Evolutionary conservation across 2,329 filamentous ascomycete species (phyloP).

Genomic region (Pyricularia grisea): DNA sequence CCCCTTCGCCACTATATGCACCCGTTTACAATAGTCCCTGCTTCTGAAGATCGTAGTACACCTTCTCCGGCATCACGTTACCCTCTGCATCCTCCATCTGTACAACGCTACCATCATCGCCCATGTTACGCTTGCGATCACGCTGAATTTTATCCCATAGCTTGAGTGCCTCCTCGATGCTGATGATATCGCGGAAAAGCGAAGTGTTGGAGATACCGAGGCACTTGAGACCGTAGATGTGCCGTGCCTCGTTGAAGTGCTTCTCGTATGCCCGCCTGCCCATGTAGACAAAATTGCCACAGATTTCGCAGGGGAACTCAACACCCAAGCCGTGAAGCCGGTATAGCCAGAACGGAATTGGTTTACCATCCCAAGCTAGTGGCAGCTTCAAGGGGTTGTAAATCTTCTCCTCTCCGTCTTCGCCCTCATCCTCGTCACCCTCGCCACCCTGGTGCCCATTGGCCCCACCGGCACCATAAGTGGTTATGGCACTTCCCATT

Average conservation of each 20-base stretch:
- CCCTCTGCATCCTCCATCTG: conserved; percentile 98
- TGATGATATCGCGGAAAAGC: conserved; percentile 87
- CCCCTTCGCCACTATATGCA: background rate
- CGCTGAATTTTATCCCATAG: conserved; percentile 91
- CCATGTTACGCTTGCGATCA: conserved; percentile 69
- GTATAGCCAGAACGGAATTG: conserved; percentile 98
- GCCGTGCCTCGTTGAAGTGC: conserved; percentile 90
- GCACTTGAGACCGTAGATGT: conserved; percentile 90
- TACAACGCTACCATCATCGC: conserved; percentile 73
- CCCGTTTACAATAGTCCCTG: conserved; percentile 66
- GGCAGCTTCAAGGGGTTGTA: conserved; percentile 97
- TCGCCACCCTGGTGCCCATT: conserved; percentile 18
- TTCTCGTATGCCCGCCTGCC: conserved; percentile 93
- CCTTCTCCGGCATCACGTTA: conserved; percentile 98
- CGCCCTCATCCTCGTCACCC: conserved; percentile 58
- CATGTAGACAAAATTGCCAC: conserved; percentile 99
- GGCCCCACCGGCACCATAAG: background rate
- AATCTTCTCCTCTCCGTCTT: conserved; percentile 75
- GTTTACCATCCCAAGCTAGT: conserved; percentile 95
- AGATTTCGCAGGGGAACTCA: conserved; percentile 93
- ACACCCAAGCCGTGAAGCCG: conserved; percentile 91
- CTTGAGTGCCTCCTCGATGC: conserved; percentile 78
- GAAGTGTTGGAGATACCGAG: conserved; percentile 86
- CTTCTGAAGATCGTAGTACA: conserved; percentile 91
- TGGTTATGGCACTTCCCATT: conserved; percentile 14